These are phyloP conservation scores for Euphorbia tirucalli DNA, from an alignment of 345 rosid species.

Conservation along the genomic window DNA sequence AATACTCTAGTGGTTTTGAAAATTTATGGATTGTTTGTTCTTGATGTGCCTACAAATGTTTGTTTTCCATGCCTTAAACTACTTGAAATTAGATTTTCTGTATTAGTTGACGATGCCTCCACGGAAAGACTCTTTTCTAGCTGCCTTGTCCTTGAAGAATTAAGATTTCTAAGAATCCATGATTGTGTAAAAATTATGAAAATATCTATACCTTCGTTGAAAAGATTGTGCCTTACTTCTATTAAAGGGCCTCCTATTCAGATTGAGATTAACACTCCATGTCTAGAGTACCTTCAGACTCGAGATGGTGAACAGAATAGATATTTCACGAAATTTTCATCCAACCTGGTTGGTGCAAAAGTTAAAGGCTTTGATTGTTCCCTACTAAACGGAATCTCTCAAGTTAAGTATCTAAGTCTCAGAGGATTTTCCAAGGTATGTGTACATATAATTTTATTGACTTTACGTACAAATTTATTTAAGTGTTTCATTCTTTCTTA, in stretches of 20 bases:
- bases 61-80: background rate
- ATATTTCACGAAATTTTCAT: background rate
- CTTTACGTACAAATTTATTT: too few species aligned
- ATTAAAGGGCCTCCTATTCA: background rate
- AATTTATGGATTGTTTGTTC: background rate
- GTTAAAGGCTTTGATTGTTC: background rate
- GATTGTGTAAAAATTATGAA: background rate
- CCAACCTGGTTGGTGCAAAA: background rate
- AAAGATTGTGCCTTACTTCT: background rate
- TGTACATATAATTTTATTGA: too few species aligned
- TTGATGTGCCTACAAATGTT: constrained; percentile 1
- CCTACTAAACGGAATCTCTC: constrained; percentile 3
- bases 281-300: background rate
- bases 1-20: background rate
- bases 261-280: background rate
- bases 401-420: background rate
- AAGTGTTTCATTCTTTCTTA: background rate
- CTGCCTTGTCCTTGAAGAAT: constrained; percentile 8
- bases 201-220: background rate
- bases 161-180: background rate
- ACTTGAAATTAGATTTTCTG: background rate
- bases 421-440: background rate
- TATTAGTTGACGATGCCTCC: background rate
- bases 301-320: background rate
- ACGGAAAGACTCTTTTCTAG: constrained; percentile 7